Percentiles rank a stretch among this genome's conserved stretches.
Conservation (phyloP, 192 early-diverging fungal genomes). For the Linnemannia exigua region DNA sequence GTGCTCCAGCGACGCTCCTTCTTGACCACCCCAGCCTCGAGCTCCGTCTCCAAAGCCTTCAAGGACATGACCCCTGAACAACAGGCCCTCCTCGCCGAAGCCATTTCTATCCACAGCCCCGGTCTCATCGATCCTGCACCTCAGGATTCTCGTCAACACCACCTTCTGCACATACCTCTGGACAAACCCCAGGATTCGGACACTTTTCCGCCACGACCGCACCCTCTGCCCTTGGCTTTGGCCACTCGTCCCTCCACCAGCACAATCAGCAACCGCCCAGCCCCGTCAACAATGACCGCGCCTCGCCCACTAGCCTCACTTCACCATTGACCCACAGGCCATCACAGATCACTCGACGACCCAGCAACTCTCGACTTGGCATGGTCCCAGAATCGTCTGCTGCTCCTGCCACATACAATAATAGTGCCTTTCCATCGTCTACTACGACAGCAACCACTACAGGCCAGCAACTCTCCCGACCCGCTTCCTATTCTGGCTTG, state of each 20-base stretch:
- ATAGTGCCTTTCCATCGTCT: not conserved
- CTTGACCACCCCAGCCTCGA: constrained; percentile 18
- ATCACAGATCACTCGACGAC: constrained; percentile 38
- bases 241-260: too few species aligned
- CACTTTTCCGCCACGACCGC: not conserved
- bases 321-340: constrained; percentile 28
- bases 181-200: not conserved
- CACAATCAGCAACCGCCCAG: constrained; percentile 14
- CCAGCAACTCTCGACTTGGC: constrained; percentile 26
- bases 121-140: constrained; percentile 36
- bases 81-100: constrained; percentile 56
- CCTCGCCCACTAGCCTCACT: constrained; percentile 28
- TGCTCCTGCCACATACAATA: not conserved
- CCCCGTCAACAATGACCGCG: constrained; percentile 23
- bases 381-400: constrained; percentile 8
- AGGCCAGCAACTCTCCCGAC: constrained; percentile 28
- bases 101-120: constrained; percentile 58
- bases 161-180: constrained; percentile 5
- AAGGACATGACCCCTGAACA: constrained; percentile 61
- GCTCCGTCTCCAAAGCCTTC: constrained; percentile 40
- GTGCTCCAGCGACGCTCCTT: constrained; percentile 43
- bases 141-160: constrained; percentile 7
- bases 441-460: constrained; percentile 5
- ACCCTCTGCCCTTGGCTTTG: constrained; percentile 17
- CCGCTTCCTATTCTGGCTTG: constrained; percentile 35